Percentiles rank a stretch among this genome's conserved stretches.
phyloP scores from a whole-genome alignment of 345 rosid species.

The Acer campestre region DNA sequence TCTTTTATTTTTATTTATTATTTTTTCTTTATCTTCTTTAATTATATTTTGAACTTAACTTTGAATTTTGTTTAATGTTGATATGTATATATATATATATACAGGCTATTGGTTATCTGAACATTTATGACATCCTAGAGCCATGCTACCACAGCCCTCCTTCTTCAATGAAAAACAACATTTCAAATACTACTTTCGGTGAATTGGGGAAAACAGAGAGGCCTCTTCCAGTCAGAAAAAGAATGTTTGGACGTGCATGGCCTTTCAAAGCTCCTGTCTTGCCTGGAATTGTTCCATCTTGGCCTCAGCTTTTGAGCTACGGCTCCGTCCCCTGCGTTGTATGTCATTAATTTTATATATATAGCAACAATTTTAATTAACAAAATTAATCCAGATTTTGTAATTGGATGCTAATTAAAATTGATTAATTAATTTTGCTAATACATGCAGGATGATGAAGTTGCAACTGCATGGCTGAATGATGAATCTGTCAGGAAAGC shows the following conservation, averaged over 20 bases:
- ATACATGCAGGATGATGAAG: constrained; percentile 38
- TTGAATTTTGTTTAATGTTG: too few relatives aligned
- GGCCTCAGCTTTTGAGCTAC: constrained; percentile 36
- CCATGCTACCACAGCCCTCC: constrained; percentile 4
- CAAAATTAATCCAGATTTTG: too few relatives aligned
- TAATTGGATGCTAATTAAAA: too few relatives aligned
- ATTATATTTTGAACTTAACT: too few relatives aligned
- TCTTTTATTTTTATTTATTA: too few relatives aligned
- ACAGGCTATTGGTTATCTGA: background rate
- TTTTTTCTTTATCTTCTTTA: too few relatives aligned
- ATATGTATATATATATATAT: too few relatives aligned
- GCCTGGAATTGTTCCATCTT: constrained; percentile 35
- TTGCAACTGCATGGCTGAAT: constrained; percentile 47
- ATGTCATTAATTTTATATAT: background rate
- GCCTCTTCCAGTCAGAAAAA: constrained; percentile 36
- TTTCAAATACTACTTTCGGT: constrained; percentile 28
- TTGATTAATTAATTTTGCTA: background rate
- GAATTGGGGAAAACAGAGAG: constrained; percentile 27
- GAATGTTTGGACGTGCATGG: constrained; percentile 53
- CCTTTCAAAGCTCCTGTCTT: constrained; percentile 39
- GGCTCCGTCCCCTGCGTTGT: constrained; percentile 35
- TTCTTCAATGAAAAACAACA: too few relatives aligned
- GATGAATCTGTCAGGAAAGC: constrained; percentile 44
- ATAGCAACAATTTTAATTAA: too few relatives aligned
- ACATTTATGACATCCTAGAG: constrained; percentile 14